Percentiles rank a stretch among this genome's conserved stretches.
Conservation (phyloP, 75 land plant genomes). For the Sequoiadendron giganteum region DNA sequence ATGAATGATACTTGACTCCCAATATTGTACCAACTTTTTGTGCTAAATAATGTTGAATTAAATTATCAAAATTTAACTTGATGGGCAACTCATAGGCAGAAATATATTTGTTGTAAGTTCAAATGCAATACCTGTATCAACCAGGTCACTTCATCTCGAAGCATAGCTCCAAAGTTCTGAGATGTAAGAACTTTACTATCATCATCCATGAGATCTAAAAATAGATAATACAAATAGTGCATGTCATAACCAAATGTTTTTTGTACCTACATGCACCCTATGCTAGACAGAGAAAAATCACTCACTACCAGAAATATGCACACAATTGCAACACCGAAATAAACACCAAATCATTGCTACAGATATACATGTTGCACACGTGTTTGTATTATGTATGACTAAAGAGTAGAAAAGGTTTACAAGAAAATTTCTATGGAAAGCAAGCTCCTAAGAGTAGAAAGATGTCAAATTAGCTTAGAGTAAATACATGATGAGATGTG, state of each 20-base stretch:
- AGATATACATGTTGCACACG: not conserved
- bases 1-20: not conserved
- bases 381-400: not conserved
- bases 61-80: not conserved
- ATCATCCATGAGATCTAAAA: not conserved
- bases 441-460: not conserved
- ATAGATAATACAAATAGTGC: not conserved
- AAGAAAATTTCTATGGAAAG: not conserved
- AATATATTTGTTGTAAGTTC: not conserved
- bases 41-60: not conserved
- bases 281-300: not conserved
- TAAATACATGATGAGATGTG: not conserved
- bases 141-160: conserved; percentile 1
- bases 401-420: not conserved
- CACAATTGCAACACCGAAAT: not conserved
- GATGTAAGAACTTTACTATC: conserved; percentile 7
- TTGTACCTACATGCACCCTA: not conserved
- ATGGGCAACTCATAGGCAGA: not conserved
- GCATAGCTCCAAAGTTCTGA: conserved; percentile 5
- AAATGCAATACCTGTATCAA: conserved; percentile 6
- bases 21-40: not conserved
- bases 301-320: not conserved
- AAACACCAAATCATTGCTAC: not conserved
- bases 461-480: not conserved
- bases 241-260: not conserved